phyloP scores from a whole-genome alignment of 257 asterid species.

The Solanum commersonii region DNA sequence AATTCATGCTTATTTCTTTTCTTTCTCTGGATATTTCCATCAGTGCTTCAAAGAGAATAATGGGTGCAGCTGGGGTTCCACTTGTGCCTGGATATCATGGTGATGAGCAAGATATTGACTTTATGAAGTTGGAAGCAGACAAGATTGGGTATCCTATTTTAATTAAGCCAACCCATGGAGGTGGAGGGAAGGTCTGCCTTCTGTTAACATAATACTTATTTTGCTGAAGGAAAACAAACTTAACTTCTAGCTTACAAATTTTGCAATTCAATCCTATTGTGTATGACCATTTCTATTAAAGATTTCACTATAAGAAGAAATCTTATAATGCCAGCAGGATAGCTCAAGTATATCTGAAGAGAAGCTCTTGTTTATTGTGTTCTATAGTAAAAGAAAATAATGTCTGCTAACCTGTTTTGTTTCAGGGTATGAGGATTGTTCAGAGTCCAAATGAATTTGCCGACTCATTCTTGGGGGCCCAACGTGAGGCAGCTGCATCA shows the following conservation, averaged over 20 bases:
- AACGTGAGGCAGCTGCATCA: slow-evolving; percentile 99
- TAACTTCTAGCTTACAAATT: not conserved
- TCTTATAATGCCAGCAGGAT: not conserved
- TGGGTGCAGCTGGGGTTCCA: slow-evolving; percentile 99
- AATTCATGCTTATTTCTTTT: not conserved
- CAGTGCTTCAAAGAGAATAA: slow-evolving; percentile 97
- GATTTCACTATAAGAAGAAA: not conserved
- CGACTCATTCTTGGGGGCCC: slow-evolving; percentile 89
- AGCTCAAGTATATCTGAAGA: not conserved
- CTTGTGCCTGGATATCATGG: slow-evolving; percentile 99
- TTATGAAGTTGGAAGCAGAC: slow-evolving; percentile 89
- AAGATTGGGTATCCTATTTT: slow-evolving; percentile 91
- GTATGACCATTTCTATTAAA: not conserved
- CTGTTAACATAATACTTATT: not conserved
- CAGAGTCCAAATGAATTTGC: slow-evolving; percentile 66
- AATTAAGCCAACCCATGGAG: slow-evolving; percentile 99
- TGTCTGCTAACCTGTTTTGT: slow-evolving; percentile 13
- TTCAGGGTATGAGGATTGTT: slow-evolving; percentile 97
- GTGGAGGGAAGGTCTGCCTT: slow-evolving; percentile 85
- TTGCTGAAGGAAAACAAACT: not conserved
- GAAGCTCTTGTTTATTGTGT: not conserved
- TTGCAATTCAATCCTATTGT: not conserved
- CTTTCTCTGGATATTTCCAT: slow-evolving; percentile 1
- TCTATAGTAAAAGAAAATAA: not conserved
- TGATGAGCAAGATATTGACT: slow-evolving; percentile 70